These are phyloP conservation scores for Diaporthe sp. DNA, from an alignment of 2,329 filamentous ascomycete genomes.

Conservation along the genomic window DNA sequence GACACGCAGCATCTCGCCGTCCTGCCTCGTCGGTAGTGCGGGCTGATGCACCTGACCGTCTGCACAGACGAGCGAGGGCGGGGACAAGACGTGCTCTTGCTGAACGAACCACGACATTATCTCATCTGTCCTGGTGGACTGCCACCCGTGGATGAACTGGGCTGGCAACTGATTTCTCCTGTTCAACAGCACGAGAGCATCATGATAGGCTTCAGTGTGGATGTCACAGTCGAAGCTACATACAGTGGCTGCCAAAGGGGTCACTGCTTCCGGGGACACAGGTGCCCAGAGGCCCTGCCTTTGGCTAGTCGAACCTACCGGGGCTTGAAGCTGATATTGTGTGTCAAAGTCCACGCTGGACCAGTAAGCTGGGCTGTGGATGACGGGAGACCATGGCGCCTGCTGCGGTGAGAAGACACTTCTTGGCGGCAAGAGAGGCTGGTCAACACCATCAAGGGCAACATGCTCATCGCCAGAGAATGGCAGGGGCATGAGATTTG, in stretches of 20 bases:
- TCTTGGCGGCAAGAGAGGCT: conserved; percentile 34
- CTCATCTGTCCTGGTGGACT: conserved; percentile 33
- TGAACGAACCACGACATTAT: conserved; percentile 42
- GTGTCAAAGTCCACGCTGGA: not conserved
- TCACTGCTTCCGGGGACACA: not conserved
- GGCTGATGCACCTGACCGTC: conserved; percentile 51
- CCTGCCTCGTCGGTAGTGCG: conserved; percentile 53
- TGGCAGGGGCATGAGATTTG: conserved; percentile 33
- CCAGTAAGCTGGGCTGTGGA: not conserved
- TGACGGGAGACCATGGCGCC: not conserved
- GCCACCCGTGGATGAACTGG: conserved; percentile 34
- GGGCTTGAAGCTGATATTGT: not conserved
- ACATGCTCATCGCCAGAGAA: conserved; percentile 28
- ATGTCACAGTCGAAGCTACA: conserved; percentile 40
- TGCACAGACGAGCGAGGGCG: not conserved
- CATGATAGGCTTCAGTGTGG: conserved; percentile 43
- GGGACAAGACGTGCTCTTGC: conserved; percentile 32
- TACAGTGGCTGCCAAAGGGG: not conserved
- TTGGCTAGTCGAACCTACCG: not conserved
- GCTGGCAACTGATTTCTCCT: conserved; percentile 38
- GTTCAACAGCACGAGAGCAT: conserved; percentile 43
- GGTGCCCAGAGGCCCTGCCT: conserved; percentile 20
- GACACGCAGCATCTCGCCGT: conserved; percentile 59
- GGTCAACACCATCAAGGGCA: conserved; percentile 34
- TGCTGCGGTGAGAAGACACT: not conserved